Evolutionary conservation across 106 monocot species (phyloP).

Genomic region (Dioscorea zingiberensis): DNA sequence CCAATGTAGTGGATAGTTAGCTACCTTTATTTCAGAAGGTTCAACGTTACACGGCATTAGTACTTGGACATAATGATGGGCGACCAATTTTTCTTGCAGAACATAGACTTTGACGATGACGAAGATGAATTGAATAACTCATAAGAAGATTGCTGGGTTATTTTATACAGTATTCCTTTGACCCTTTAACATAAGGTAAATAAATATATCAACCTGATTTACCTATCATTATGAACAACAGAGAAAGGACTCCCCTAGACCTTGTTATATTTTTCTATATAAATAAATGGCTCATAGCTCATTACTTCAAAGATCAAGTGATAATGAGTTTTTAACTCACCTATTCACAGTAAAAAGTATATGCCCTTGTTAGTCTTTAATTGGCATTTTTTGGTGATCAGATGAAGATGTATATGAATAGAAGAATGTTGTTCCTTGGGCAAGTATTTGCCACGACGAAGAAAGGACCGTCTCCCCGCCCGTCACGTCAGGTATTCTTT

Average conservation of each 20-base stretch:
- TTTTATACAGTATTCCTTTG: not conserved
- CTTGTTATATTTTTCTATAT: not conserved
- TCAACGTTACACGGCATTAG: too few relatives aligned
- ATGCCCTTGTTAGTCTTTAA: too few relatives aligned
- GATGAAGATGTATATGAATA: too few relatives aligned
- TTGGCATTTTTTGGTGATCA: too few relatives aligned
- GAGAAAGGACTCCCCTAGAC: not conserved
- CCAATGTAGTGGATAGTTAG: too few relatives aligned
- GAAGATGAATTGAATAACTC: slow-evolving; percentile 22
- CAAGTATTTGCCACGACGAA: too few relatives aligned
- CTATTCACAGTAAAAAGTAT: too few relatives aligned
- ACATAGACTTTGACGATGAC: slow-evolving; percentile 27
- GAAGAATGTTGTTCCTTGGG: too few relatives aligned
- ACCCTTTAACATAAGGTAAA: not conserved
- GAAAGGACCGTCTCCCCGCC: too few relatives aligned
- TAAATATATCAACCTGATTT: not conserved
- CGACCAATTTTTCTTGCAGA: slow-evolving; percentile 6
- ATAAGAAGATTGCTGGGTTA: slow-evolving; percentile 7
- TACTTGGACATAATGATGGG: not conserved
- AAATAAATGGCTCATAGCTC: not conserved
- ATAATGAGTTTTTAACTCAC: not conserved
- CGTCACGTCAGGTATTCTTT: too few relatives aligned
- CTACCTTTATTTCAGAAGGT: not conserved
- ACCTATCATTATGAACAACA: not conserved
- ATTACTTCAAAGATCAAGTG: too few relatives aligned